Conservation (phyloP, 768 basidiomycete genomes). For the Chiua virens region DNA sequence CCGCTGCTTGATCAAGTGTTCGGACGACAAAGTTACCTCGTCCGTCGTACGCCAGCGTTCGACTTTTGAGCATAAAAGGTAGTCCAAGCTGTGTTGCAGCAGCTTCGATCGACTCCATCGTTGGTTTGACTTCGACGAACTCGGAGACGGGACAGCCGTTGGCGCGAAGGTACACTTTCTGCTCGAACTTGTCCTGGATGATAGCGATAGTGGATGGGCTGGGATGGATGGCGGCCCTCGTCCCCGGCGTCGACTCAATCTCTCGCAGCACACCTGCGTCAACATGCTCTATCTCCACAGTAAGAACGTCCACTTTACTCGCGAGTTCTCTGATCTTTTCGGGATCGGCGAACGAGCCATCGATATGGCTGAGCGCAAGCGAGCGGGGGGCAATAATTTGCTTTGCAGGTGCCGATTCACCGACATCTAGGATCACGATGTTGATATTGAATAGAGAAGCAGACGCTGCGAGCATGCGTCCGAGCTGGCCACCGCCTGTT, state of each 20-base stretch:
- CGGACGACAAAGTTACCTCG: conserved; percentile 85
- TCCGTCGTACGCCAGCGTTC: conserved; percentile 96
- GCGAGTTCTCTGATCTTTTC: conserved; percentile 80
- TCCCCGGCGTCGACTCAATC: conserved; percentile 27
- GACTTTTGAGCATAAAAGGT: conserved; percentile 93
- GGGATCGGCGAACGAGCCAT: conserved; percentile 86
- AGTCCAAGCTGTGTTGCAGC: conserved; percentile 66
- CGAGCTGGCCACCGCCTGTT: conserved; percentile 93
- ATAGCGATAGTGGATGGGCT: conserved; percentile 76
- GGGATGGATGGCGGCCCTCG: conserved; percentile 58
- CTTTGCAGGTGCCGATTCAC: conserved; percentile 83
- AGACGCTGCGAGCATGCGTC: conserved; percentile 92
- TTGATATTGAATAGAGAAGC: conserved; percentile 86
- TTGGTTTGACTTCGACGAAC: conserved; percentile 60
- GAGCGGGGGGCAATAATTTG: conserved; percentile 66
- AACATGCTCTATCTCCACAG: conserved; percentile 97
- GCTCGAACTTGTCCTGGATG: conserved; percentile 78
- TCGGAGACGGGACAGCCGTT: conserved; percentile 54
- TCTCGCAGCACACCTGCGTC: conserved; percentile 70
- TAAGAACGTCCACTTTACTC: conserved; percentile 77
- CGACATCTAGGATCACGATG: conserved; percentile 82
- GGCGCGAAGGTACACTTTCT: conserved; percentile 57
- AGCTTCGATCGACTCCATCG: conserved; percentile 47
- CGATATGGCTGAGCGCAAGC: conserved; percentile 60
- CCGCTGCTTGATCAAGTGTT: conserved; percentile 49